Evolutionary conservation across 495 filamentous ascomycete genomes (phyloP), one percentile per base, ranked within the genome.

Genomic region (Penicillium silybi): DNA sequence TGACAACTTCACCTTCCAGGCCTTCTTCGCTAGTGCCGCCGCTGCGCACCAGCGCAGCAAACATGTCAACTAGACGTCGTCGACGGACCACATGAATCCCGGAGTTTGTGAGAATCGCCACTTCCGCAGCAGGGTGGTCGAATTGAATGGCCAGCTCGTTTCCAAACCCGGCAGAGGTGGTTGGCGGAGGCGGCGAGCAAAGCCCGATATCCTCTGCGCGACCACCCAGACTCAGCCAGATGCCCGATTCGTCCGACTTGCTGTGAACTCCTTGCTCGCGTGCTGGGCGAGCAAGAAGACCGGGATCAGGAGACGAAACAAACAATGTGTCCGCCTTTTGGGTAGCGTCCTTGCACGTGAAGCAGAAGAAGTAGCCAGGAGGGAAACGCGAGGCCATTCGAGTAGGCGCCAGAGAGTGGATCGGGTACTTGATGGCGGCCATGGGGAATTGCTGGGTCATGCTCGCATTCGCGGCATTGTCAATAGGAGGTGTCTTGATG

Each of bases 61-160:
- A 96, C 6, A 96, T 87, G 59, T 99, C 93, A 5, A 97, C 90
- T 8, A 97, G 75, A 47, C 95, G 80, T 58, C 89, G 76, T 32
- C 95, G 81, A 18, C 90, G 83, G 49, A 96, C 80, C 22, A 93
- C 77, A 54, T 95, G 87, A 48, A 99, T 82, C 2, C 92, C 93
- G 15, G 79, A 87, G 56, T 92, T 93, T 7, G 93, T 97, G 49
- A 99, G 74, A 29, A 99, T 84, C 6, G 91, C 95, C 46, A 96
- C 81, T 59, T 97, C 91, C 10, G 86, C 80, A 4, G 85, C 79
- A 0, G 82, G 75, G 22, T 88, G 78, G 59, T 97, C 95, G 54
- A 90, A 97, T 63, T 99, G 93, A 35, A 95, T 85, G 6, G 95
- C 90, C 52, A 96, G 74, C 65, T 99, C 93, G 58, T 99, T 99